These are phyloP conservation scores for Eucalyptus cladocalyx DNA, from an alignment of 345 rosid species.

Conservation along the genomic window DNA sequence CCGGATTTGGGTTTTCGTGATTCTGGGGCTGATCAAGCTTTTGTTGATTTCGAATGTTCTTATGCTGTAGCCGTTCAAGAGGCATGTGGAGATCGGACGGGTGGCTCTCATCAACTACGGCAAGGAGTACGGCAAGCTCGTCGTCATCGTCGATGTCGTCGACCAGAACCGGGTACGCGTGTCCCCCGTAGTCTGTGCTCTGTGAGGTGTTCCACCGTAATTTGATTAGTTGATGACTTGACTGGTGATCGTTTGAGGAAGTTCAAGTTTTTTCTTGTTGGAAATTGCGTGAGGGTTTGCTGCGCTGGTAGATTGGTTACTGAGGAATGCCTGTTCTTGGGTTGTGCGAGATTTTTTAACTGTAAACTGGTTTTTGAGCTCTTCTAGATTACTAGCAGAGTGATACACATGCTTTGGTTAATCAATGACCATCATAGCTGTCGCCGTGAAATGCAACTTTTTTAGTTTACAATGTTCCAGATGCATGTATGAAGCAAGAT, in stretches of 20 bases:
- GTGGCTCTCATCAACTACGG: constrained; percentile 89
- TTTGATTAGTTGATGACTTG: neutral
- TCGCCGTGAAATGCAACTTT: neutral
- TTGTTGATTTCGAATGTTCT: neutral
- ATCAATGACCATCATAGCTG: neutral
- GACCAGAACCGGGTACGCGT: constrained; percentile 77
- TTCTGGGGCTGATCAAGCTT: neutral
- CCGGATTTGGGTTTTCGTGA: neutral
- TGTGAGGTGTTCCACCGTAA: neutral
- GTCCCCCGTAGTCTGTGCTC: neutral
- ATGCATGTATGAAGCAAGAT: neutral
- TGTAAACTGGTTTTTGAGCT: neutral
- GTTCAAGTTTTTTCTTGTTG: neutral
- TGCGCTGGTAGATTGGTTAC: neutral
- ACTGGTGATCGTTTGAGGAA: neutral
- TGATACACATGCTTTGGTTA: neutral
- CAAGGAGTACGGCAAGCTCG: constrained; percentile 72
- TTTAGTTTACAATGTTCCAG: neutral
- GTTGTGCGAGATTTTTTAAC: neutral
- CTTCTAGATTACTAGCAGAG: neutral
- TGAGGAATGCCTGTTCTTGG: neutral
- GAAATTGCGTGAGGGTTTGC: neutral
- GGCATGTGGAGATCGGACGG: constrained; percentile 87
- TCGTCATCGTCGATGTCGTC: constrained; percentile 81
- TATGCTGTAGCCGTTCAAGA: constrained; percentile 57